These are phyloP conservation scores for Samsoniella hepiali DNA, from an alignment of 2,329 filamentous ascomycete species.

Conservation along the genomic window DNA sequence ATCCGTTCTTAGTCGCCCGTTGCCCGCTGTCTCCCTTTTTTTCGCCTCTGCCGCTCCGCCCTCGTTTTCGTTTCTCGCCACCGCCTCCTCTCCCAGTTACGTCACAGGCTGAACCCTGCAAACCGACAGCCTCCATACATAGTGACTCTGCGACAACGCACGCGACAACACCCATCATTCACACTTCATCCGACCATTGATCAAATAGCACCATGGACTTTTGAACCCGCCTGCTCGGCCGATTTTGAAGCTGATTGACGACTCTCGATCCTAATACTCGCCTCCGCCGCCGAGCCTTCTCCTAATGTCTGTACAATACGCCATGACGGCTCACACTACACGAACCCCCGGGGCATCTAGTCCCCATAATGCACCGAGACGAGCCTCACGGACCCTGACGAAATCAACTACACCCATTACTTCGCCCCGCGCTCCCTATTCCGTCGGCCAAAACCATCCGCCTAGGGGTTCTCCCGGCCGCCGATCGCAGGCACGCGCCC, in stretches of 20 bases:
- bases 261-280: neutral
- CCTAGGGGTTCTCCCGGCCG: slow-evolving; percentile 46
- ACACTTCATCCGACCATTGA: too few species aligned
- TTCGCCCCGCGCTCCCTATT: slow-evolving; percentile 50
- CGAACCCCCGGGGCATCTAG: slow-evolving; percentile 16
- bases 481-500: slow-evolving; percentile 34
- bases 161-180: neutral
- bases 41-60: slow-evolving; percentile 12
- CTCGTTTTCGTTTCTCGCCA: slow-evolving; percentile 8
- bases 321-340: slow-evolving; percentile 18
- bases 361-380: slow-evolving; percentile 14
- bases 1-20: neutral
- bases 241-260: slow-evolving; percentile 14
- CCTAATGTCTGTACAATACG: slow-evolving; percentile 16
- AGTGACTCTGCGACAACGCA: neutral
- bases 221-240: neutral
- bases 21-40: neutral
- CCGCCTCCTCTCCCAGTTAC: slow-evolving; percentile 13
- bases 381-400: slow-evolving; percentile 22
- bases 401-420: slow-evolving; percentile 50
- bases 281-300: neutral
- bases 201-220: slow-evolving; percentile 7
- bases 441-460: slow-evolving; percentile 53
- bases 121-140: slow-evolving; percentile 12
- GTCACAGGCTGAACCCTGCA: slow-evolving; percentile 16